Evolutionary conservation across 208 protist genomes (phyloP), one percentile per base, ranked within the genome.

Genomic region (Trypanosoma conorhini): DNA sequence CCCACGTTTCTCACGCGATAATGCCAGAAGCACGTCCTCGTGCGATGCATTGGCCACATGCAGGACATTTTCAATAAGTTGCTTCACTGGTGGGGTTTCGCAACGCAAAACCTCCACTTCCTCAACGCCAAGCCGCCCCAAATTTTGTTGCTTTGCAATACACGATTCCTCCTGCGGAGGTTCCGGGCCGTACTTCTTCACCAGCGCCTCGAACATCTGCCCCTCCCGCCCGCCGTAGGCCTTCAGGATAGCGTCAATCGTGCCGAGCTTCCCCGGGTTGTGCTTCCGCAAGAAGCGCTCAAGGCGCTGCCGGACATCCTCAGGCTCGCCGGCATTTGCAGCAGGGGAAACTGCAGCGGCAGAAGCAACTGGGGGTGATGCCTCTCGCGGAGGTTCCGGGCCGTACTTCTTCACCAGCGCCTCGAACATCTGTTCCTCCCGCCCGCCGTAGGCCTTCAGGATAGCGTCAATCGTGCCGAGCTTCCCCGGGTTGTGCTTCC

Each of bases 141-240:
- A n/a, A 13, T 57, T 65, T 21, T 51, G 33, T 46, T 46, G 42
- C 35, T 52, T 26, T 5, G 35, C 7, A 50, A 28, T 1, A 52
- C 60, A 52, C 7, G 42, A 28, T 26, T 60, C 38, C 10, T 70
- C 76, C 31, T 65, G 35, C 31, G 59, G 42, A 22, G 85, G 88
- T 63, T 93, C 82, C 17, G 80, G 79, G n/a, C 88, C 88, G 76
- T 91, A 93, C 76, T 91, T 89, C 66, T 89, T 83, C 60, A 85
- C 81, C 22, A 93, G 78, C 62, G 82, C 73, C 26, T 75, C 61
- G n/a, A 93, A 80, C 64, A 89, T 81, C 24, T 79, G 80, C 67
- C 82, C 85, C 74, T 93, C 88, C 24, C 78, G 76, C 9, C 85
- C 88, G 21, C 62, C 76, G 74, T 83, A 89, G 65, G 68, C 58